Evolutionary conservation across 805 yeast genomes (phyloP).

Genomic region (Myxozyma kluyveri): DNA sequence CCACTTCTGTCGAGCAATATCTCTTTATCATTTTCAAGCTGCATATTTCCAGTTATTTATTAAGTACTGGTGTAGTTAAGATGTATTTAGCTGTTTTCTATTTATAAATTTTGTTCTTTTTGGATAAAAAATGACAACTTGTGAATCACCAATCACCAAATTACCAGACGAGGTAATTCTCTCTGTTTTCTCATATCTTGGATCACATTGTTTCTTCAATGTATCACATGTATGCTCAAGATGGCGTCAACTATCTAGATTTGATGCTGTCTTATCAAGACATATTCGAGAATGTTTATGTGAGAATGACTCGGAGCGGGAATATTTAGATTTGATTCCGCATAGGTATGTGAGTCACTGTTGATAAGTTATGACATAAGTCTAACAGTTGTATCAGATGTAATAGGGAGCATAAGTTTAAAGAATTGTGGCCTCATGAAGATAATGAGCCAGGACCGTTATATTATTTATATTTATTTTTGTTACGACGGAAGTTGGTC

Average conservation of each 20-base stretch:
- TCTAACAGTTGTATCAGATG: neutral
- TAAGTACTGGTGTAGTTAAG: too few relatives aligned
- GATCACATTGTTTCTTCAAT: constrained; percentile 13
- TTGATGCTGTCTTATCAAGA: constrained; percentile 10
- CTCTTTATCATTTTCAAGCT: too few relatives aligned
- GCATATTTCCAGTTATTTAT: too few relatives aligned
- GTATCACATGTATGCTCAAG: constrained; percentile 20
- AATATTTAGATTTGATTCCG: constrained; percentile 8
- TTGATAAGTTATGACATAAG: too few relatives aligned
- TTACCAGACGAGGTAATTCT: constrained; percentile 20
- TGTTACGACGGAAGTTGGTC: constrained; percentile 20
- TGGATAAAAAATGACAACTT: too few relatives aligned
- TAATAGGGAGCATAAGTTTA: neutral
- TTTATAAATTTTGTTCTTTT: too few relatives aligned
- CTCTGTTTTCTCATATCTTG: constrained; percentile 13
- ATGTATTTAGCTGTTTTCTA: too few relatives aligned
- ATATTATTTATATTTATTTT: constrained; percentile 9
- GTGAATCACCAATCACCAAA: too few relatives aligned
- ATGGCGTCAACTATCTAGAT: constrained; percentile 8
- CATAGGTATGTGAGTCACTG: constrained; percentile 3
- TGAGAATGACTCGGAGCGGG: constrained; percentile 3
- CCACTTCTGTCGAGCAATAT: too few relatives aligned
- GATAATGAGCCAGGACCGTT: too few relatives aligned
- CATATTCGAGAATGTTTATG: constrained; percentile 19
- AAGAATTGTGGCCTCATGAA: constrained; percentile 5